Evolutionary conservation across 2,329 filamentous ascomycete genomes (phyloP), one percentile per base, ranked within the genome.

Genomic region (Phialemonium atrogriseum): DNA sequence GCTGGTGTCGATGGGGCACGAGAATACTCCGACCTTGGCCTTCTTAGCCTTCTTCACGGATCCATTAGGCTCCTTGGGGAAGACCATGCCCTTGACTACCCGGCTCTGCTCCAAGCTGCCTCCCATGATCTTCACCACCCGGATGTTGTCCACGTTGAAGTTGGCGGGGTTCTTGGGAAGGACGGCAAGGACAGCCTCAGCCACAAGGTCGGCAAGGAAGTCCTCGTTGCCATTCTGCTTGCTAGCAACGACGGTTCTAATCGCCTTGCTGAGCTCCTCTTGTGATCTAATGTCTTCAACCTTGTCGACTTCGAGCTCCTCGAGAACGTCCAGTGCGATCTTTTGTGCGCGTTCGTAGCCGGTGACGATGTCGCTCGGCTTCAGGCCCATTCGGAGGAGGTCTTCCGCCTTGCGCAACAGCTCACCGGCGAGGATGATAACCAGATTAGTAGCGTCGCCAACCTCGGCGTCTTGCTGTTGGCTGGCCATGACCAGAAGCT

Each of bases 111-210:
- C 85, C 53, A 98, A 67, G 56, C 83, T 87, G 43, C 91, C 89
- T 48, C 91, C 91, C 89, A 98, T 96, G 52, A 98, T 98, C 74
- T 98, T 98, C 49, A 98, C 93, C 36, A 98, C 93, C 38, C 91
- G 84, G 50, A 98, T 81, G 60, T 98, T 98, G 69, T 98, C 91
- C 43, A 98, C 87, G 62, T 95, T 98, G 74, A 98, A 98, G 65
- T 93, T 88, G 56, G 73, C 64, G 14, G 91, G 84, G 64, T 95
- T 94, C 70, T 95, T 95, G 45, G 93, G 91, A 41, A 98, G 73
- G 13, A 98, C 88, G 26, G 86, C 79, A 35, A 96, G 76, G 35
- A 82, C 75, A 24, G 75, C 78, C 57, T 95, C 87, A 27, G 93
- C 80, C 43, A 98, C 88, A 50, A 96, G 73, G 33, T 80, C 68